Evolutionary conservation across 345 rosid genomes (phyloP).

Genomic region (Boechera retrofracta): DNA sequence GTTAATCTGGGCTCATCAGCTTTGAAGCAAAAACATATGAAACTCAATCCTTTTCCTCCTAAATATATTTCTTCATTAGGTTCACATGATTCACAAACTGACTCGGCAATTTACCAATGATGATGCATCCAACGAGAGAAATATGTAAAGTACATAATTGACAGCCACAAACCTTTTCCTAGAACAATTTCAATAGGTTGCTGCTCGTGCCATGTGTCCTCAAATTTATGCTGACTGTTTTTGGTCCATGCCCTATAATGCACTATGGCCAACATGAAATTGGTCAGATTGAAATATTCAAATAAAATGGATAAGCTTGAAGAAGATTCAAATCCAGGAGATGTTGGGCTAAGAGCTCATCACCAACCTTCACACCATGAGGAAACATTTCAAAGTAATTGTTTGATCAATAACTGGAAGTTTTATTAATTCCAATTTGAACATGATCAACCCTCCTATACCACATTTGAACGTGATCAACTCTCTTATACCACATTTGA

Average conservation of each 20-base stretch:
- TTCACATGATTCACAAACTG: conserved; percentile 5
- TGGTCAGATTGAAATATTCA: conserved; percentile 27
- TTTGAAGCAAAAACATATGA: neutral
- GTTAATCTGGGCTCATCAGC: neutral
- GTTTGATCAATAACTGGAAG: no score
- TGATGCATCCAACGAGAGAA: conserved; percentile 11
- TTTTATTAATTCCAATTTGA: no score
- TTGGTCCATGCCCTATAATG: conserved; percentile 91
- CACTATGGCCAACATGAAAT: conserved; percentile 52
- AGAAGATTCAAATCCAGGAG: neutral
- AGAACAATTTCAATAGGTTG: conserved; percentile 78
- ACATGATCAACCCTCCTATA: no score
- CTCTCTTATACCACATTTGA: conserved; percentile 11
- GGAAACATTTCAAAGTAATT: no score
- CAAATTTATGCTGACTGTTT: conserved; percentile 81
- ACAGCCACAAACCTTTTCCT: conserved; percentile 70
- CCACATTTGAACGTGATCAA: no score
- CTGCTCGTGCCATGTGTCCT: conserved; percentile 90
- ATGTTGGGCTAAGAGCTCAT: neutral
- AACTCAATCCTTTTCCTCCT: conserved; percentile 1
- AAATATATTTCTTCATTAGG: neutral
- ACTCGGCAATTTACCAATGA: conserved; percentile 16
- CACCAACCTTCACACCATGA: conserved; percentile 15
- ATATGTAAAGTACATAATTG: neutral
- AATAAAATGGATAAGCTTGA: conserved; percentile 7